Base-by-base conservation (phyloP, 441 rosid species). In the Sinapis alba region DNA sequence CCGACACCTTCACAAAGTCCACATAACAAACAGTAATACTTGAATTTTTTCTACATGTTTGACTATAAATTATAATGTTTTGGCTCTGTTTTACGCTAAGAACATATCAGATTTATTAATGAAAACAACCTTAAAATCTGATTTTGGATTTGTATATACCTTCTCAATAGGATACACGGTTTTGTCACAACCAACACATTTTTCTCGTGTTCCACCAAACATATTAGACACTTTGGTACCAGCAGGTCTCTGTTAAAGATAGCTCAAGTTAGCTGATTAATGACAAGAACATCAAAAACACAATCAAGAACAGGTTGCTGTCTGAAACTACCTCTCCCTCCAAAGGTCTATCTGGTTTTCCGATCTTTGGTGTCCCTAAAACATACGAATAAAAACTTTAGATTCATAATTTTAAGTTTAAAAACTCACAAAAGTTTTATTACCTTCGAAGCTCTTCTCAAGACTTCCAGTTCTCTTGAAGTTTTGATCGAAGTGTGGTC, bases 401-500 rank as follows among this genome's bases (percentile, higher is more conserved):
- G 18, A n/a, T 43, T n/a, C 6, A 43, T 43, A 43, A 13, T 43
- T 36, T 12, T 57, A 70, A 57, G 79, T 61, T 51, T 64, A 62
- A 32, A 32, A 41, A 13, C 3, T 34, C 5, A 19, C 20, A 13
- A 19, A 19, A 9, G 15, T 6, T 20, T 32, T 34, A 4, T 30
- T 71, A 95, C 99, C 99, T 78, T 95, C 99, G 65, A 92, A 93
- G 85, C 99, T 95, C 79, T 92, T 95, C 78, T 92, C 92, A 30
- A 95, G 97, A 84, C 99, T 92, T 75, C 99, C 98, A 16, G 99
- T 95, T 88, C 96, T 87, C 84, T 92, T 92, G 77, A 95, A 91
- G 21, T 88, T 86, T 70, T 92, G 99, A 86, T 95, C 99, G 23
- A 95, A 95, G 77, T 95, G 99, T 47, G 99, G 99, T 75, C 94